Percentiles rank a stretch among this genome's conserved stretches.
These are phyloP conservation scores for Myxozyma melibiosi DNA, from an alignment of 805 yeast species.

Conservation along the genomic window DNA sequence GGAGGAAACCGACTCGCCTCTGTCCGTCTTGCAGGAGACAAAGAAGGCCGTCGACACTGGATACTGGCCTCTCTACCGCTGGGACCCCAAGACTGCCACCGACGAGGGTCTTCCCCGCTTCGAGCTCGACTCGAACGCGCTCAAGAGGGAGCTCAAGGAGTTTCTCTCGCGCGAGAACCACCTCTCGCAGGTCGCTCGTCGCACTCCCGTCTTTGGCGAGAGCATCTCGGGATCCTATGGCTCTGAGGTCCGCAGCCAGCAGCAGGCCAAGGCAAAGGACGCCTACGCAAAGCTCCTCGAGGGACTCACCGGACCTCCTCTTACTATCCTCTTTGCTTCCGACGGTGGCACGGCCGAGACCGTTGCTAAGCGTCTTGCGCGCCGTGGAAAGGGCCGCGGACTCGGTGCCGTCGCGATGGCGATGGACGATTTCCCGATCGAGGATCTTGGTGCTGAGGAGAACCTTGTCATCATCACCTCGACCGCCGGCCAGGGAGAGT, in stretches of 20 bases:
- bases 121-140: constrained; percentile 79
- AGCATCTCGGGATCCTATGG: constrained; percentile 66
- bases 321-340: constrained; percentile 82
- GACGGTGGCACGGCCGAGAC: constrained; percentile 89
- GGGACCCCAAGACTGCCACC: constrained; percentile 58
- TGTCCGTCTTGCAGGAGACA: constrained; percentile 80
- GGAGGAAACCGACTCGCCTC: constrained; percentile 59
- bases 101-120: constrained; percentile 56
- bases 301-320: constrained; percentile 89
- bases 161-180: constrained; percentile 90
- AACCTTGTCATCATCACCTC: constrained; percentile 70
- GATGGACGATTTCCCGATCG: constrained; percentile 72
- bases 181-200: constrained; percentile 70
- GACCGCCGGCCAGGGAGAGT: constrained; percentile 86
- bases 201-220: constrained; percentile 75
- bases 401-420: constrained; percentile 65
- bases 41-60: constrained; percentile 89
- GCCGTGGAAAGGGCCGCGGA: constrained; percentile 80
- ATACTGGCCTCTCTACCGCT: constrained; percentile 95
- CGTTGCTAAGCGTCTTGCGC: constrained; percentile 74
- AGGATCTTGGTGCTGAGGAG: constrained; percentile 70
- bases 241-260: constrained; percentile 59
- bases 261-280: constrained; percentile 67
- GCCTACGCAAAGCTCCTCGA: constrained; percentile 78
- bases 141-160: constrained; percentile 71